Conservation (phyloP, 192 early-diverging fungal genomes). For the Coemansia sp. region DNA sequence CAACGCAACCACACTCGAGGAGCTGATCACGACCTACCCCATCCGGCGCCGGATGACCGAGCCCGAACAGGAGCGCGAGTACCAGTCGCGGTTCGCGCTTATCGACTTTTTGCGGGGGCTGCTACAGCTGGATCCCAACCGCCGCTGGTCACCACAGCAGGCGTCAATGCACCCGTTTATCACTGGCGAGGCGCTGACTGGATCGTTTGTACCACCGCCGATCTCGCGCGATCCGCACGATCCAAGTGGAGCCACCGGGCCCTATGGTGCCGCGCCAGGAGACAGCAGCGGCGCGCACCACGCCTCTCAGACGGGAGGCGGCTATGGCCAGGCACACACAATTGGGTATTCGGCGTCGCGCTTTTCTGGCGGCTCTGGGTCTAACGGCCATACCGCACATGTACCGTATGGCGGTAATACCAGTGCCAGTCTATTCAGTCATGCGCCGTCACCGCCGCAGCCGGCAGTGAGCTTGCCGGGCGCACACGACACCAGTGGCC, state of each 20-base stretch:
- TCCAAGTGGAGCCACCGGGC: conserved; percentile 6
- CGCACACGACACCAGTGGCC: background rate
- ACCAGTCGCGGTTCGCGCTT: conserved; percentile 61
- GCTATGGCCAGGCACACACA: conserved; percentile 12
- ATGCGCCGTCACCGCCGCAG: background rate
- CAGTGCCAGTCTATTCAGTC: background rate
- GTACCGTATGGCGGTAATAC: conserved; percentile 1
- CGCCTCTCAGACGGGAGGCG: background rate
- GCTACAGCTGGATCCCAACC: conserved; percentile 85
- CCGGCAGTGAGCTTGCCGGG: background rate
- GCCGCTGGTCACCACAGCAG: conserved; percentile 93
- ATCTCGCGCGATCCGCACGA: conserved; percentile 6
- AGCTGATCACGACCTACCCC: conserved; percentile 86
- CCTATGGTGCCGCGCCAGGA: conserved; percentile 10
- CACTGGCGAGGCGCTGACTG: conserved; percentile 75
- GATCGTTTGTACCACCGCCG: conserved; percentile 46
- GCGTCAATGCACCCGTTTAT: conserved; percentile 94
- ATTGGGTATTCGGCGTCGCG: conserved; percentile 14
- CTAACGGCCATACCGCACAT: conserved; percentile 14
- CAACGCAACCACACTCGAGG: conserved; percentile 74
- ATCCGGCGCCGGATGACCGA: conserved; percentile 57
- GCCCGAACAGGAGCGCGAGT: conserved; percentile 48
- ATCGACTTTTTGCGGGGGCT: conserved; percentile 90
- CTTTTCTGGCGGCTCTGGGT: conserved; percentile 6
- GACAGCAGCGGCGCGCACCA: background rate